Evolutionary conservation across 23 red algal genomes (phyloP), one percentile per base, ranked within the genome.

Genomic region (Cyanidioschyzon merolae): DNA sequence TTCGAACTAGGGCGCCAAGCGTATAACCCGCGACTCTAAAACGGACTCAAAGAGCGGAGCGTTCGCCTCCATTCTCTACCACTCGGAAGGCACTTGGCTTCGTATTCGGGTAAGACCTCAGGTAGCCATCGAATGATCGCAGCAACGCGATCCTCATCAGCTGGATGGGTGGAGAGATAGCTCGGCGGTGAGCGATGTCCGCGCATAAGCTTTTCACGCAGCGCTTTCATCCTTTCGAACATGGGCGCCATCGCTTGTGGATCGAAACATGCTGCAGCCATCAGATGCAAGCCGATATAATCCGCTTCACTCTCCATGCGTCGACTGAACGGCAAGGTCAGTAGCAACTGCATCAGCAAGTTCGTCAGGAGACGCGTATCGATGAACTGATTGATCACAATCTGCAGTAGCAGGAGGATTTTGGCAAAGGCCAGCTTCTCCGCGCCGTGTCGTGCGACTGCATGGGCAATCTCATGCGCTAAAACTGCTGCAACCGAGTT

Each of bases 391-490:
- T 67, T 57, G 0, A 97, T 58, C 0, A 97, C 25, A 3, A 90
- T 27, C 40, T 83, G 71, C 51, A 89, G 16, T 0, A 85, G 38
- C 1, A 89, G 57, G 0, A 97, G n/a, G 21, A 97, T 30, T 54
- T 80, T 79, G 39, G 82, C 79, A 59, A 89, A 59, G 15, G 82
- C 76, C 68, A 97, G 80, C 58, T 83, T 85, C 77, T 97, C 93
- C 2, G 88, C 93, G 0, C 84, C 76, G 67, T 97, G 93, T 50
- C 93, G 79, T 38, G 85, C 86, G 0, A 90, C 37, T 16, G 93
- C 93, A 68, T 97, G 93, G 21, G 83, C 84, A 50, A 97, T 89
- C 79, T 97, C 93, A 59, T 97, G 93, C 27, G 88, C 41, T 12
- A 97, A 39, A 1, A 97, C 88, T 0, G 86, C 82, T 0, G 93